phyloP scores from a whole-genome alignment of 768 basidiomycete species.

The Leccinum subgranulosum region DNA sequence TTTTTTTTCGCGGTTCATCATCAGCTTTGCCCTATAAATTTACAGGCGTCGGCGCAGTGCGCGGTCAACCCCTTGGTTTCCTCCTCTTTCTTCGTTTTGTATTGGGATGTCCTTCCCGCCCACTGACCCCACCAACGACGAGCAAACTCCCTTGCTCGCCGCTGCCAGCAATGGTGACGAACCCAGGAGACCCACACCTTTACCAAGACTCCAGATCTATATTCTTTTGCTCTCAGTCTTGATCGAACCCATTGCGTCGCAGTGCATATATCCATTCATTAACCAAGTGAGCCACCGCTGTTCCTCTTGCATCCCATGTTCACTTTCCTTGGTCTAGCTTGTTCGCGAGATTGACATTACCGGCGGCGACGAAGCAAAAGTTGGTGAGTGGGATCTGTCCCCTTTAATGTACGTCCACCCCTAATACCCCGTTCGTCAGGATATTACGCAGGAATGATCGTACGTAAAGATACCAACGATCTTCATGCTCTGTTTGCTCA shows the following conservation, averaged over 20 bases:
- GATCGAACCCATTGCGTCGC: conserved; percentile 47
- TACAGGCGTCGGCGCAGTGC: background rate
- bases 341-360: conserved; percentile 41
- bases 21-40: conserved; percentile 20
- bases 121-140: conserved; percentile 15
- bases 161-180: conserved; percentile 4
- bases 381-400: conserved; percentile 21
- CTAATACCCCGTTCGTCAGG: conserved; percentile 24
- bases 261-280: conserved; percentile 50
- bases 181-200: conserved; percentile 34
- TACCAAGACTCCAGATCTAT: conserved; percentile 44
- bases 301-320: background rate
- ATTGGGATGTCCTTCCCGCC: conserved; percentile 15
- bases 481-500: background rate
- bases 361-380: conserved; percentile 40
- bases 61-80: background rate
- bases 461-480: conserved; percentile 24
- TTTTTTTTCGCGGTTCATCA: conserved; percentile 2
- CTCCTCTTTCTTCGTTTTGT: background rate
- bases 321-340: conserved; percentile 30
- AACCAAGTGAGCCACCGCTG: conserved; percentile 35
- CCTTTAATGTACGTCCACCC: background rate
- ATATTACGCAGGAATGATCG: conserved; percentile 50
- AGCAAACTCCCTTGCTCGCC: conserved; percentile 24
- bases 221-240: conserved; percentile 43